Evolutionary conservation across 805 yeast genomes (phyloP), one percentile per base, ranked within the genome.

Genomic region (Metschnikowia dekortorum): DNA sequence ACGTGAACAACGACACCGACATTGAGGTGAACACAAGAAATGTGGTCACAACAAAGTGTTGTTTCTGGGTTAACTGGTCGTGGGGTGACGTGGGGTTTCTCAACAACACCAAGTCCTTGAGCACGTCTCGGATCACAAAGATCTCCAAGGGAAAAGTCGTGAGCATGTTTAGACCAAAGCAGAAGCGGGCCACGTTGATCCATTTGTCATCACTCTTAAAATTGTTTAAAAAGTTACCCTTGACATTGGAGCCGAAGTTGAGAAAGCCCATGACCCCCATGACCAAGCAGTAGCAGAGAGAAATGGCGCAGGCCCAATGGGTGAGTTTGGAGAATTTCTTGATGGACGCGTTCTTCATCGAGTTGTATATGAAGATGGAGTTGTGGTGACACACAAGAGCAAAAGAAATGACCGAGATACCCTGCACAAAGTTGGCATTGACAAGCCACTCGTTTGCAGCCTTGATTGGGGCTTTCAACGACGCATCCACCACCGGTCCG

Each of bases 321-420:
- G 96, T 90, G 28, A 91, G 78, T 38, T 69, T 74, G 39, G 87
- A 77, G 63, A 91, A 91, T 53, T 91, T 75, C 54, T 82, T 84
- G 57, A 89, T 63, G 3, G 96, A 83, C 6, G 96, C 92, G 18
- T 79, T 80, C 55, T 78, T 79, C 61, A 92, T 76, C 0, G 97
- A 89, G 62, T 88, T 89, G 70, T 84, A 91, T 40, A 91, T 92
- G 61, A 91, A 86, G 30, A 92, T 81, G 0, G 97, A 89, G 64
- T 91, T 91, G 66, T 91, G 98, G 63, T 91, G 98, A 63, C 98
- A 91, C 3, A 91, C 97, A 56, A 92, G 77, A 1, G 98, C 98
- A 71, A 91, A 91, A 0, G 97, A 89, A 32, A 91, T 89, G 45
- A 91, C 96, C n/a, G 94, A 85, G 29, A 91, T 82, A 2, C 97